A percentile compares a stretch with the other conserved stretches of the same genome.
These are phyloP conservation scores for Hyphodiscus sp. DNA, from an alignment of 2,329 filamentous ascomycete genomes.

Conservation along the genomic window DNA sequence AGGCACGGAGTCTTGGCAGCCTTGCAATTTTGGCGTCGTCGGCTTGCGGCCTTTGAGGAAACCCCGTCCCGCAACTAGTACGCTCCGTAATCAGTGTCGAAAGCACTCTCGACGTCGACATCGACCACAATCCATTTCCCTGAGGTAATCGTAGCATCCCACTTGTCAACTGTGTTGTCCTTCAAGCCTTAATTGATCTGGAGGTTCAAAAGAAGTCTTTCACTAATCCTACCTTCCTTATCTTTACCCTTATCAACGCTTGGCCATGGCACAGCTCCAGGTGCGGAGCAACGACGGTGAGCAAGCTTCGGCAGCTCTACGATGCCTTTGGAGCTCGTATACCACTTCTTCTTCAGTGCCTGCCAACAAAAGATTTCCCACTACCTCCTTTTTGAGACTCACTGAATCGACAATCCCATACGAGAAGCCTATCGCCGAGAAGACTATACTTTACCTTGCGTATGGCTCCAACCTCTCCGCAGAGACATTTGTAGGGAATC, in stretches of 20 bases:
- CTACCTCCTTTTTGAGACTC: constrained; percentile 12
- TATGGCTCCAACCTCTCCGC: constrained; percentile 87
- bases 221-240: not conserved
- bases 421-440: constrained; percentile 3
- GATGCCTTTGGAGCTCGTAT: not conserved
- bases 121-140: not conserved
- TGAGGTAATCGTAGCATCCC: not conserved
- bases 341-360: not conserved
- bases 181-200: not conserved
- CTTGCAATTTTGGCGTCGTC: not conserved
- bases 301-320: not conserved
- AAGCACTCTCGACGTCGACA: too few relatives aligned
- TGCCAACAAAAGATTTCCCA: constrained; percentile 4
- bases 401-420: constrained; percentile 1
- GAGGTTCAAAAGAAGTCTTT: not conserved
- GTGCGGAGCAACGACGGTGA: not conserved
- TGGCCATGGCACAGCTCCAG: not conserved
- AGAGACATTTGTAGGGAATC: constrained; percentile 69
- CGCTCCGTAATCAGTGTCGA: too few relatives aligned
- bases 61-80: too few relatives aligned
- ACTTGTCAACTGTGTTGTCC: not conserved
- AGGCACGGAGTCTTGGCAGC: not conserved
- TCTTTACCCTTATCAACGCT: not conserved
- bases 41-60: not conserved
- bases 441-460: constrained; percentile 70